Base-by-base conservation (phyloP, 768 basidiomycete species). In the Psilocybe tampanensis region DNA sequence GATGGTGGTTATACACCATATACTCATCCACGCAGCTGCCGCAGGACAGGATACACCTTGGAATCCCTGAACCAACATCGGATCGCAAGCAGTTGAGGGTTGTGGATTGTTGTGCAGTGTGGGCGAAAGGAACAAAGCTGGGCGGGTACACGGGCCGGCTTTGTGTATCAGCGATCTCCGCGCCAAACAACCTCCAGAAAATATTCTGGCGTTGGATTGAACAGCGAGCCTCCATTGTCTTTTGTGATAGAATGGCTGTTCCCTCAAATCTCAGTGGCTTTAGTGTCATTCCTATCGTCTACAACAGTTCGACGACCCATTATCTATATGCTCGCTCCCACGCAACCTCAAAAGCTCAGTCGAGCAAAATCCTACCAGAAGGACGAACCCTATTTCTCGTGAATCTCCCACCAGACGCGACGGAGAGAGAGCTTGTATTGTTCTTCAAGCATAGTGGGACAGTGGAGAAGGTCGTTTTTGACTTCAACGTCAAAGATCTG, bases 331-430 rank as follows among this genome's bases (percentile, higher is more conserved):
- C 83, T 17, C 84, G 90, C n/a, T 67, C 80, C 3, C 92, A 95
- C 66, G 66, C 73, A 22, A 74, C 78, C 3, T 76, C 84, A 83
- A 55, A 54, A 47, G 34, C 41, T 7, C 50, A 34, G 17, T 45
- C 48, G 19, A 52, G 17, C 24, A 55, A 51, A 50, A 15, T 47
- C 23, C 26, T 59, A 18, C 54, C 58, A 2, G 44, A 55, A 59
- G 48, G 58, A 50, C 53, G 54, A 15, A 52, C 58, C 0, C 77
- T 96, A 9, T 98, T 98, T 66, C 74, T 95, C 29, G 91, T 90
- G 53, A 97, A 98, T 64, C 74, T 95, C 5, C 94, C 95, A 1
- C 88, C 93, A 54, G 94, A 96, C 68, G 84, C 92, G 2, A 91
- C 92, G 1, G 90, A 92, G 63, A 80, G 90, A 34, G 92, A 94